Base-by-base conservation (phyloP, 495 filamentous ascomycete species). In the Ramalina peruviana region DNA sequence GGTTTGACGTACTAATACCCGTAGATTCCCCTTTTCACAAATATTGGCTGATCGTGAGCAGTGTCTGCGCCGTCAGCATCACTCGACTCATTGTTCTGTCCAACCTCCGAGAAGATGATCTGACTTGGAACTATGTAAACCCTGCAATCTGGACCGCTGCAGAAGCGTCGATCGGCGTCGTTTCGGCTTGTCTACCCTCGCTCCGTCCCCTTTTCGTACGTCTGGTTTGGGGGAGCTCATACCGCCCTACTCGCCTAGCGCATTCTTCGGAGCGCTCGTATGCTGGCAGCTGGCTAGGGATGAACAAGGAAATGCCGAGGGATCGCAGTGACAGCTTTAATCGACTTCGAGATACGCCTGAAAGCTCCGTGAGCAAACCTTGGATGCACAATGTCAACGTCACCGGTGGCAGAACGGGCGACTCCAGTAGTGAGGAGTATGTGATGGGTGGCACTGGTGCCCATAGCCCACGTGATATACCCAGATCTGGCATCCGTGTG, bases 101-200 rank as follows among this genome's bases (percentile, higher is more conserved):
- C 17, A 11, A 39, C 6, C 36, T 54, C 27, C 23, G 45, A 43
- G 40, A 55, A 25, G n/a, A 26, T 1, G 40, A 55, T 26, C 27
- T 53, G 19, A 55, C 53, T 9, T 55, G 54, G 55, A 51, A 48
- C 19, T 58, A 58, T 48, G 52, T 50, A 20, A 39, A 43, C 40
- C 30, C 49, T 15, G 52, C 71, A 52, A 50, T 58, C 44, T 60
- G 57, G 57, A 50, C 54, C 19, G 40, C 56, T 15, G 53, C 51
- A 26, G 56, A 58, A n/a, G 44, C 56, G 11, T 48, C 54, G 11
- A 43, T 58, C 5, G 50, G 49, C 40, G 54, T 58, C 33, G 50
- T 59, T 19, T 49, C 38, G 46, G 50, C 57, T 16, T 54, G 57
- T 39, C 50, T 59, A n/a, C 57, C 54, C 11, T 53, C 54, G 36